A percentile compares a stretch with the other conserved stretches of the same genome.
Conservation (phyloP, 495 filamentous ascomycete genomes). For the Neurospora sp. region DNA sequence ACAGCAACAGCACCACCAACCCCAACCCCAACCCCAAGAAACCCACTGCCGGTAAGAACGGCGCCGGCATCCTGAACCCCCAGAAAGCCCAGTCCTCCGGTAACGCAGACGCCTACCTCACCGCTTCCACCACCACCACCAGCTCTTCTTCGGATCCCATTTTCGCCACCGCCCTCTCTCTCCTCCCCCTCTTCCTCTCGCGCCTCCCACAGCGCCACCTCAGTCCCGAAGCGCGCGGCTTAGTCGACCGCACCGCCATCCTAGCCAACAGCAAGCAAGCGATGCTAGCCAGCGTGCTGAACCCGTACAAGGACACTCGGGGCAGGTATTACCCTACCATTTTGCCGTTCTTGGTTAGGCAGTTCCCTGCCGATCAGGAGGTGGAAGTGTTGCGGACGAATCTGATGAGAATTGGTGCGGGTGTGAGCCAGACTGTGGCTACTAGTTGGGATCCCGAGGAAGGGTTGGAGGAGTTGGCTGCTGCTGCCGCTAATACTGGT, state of each 20-base stretch:
- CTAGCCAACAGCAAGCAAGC: slow-evolving; percentile 52
- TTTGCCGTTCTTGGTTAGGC: slow-evolving; percentile 60
- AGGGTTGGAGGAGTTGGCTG: slow-evolving; percentile 1
- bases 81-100: slow-evolving; percentile 21
- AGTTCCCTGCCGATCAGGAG: slow-evolving; percentile 46
- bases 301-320: slow-evolving; percentile 52
- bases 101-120: slow-evolving; percentile 33
- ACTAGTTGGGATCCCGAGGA: slow-evolving; percentile 19
- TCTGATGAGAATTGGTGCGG: slow-evolving; percentile 27
- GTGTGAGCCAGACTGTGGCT: slow-evolving; percentile 47
- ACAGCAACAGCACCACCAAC: neutral
- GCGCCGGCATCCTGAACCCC: slow-evolving; percentile 6
- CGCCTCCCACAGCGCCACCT: slow-evolving; percentile 52
- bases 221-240: slow-evolving; percentile 50
- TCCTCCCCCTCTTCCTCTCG: slow-evolving; percentile 54
- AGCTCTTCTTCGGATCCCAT: slow-evolving; percentile 32
- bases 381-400: slow-evolving; percentile 57
- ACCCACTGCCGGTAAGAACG: slow-evolving; percentile 9
- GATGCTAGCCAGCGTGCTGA: slow-evolving; percentile 70
- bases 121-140: slow-evolving; percentile 14
- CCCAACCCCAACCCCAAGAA: neutral
- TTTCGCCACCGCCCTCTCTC: slow-evolving; percentile 37
- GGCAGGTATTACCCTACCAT: slow-evolving; percentile 56
- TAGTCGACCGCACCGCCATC: slow-evolving; percentile 71
- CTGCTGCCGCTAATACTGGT: neutral